Evolutionary conservation across 2,329 filamentous ascomycete species (phyloP), one percentile per base, ranked within the genome.

Genomic region (Tolypocladium capitatum): DNA sequence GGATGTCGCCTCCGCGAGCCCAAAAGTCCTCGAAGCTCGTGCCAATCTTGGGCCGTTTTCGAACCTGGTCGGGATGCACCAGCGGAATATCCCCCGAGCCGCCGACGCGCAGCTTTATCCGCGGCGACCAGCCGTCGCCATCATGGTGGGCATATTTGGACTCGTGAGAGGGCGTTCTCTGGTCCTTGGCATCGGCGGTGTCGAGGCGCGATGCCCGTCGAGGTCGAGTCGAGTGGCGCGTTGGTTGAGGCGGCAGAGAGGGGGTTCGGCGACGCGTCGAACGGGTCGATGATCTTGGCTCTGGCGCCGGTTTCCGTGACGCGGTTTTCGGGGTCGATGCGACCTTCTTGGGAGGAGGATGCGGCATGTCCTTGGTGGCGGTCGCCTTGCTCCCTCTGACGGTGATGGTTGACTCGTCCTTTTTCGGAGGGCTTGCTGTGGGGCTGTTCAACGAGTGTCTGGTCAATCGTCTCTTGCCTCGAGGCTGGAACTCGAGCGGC

Each of bases 21-120:
- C 81, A 73, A 57, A 75, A 84, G 50, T 83, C 78, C 28, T 73
- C 69, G 42, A 84, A 76, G 35, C 60, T 74, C 0, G 70, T 60
- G 11, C 73, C 75, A 46, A 80, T 67, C 54, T 72, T 78, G 0
- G 74, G 65, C 33, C 70, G 69, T 21, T 75, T 68, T 45, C 73
- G 71, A 45, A 77, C 70, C 54, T 81, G 75, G 24, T 72, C 73
- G 6, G 78, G 76, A 56, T 83, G 78, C 7, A 80, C 72, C 4
- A 81, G 60, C 16, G 80, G 80, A 35, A 83, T 70, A 20, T 58
- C 48, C 14, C 59, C 60, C 5, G 60, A 59, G 28, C 62, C 58
- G 16, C 53, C 55, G 13, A 75, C 64, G 27, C 72, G 70, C 36
- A 80, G 53, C 47, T 70, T 73, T 27, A 80, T 76, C 32, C 72